Percentiles rank a stretch among this genome's conserved stretches.
These are phyloP conservation scores for Gnomoniopsis sp. DNA, from an alignment of 2,329 filamentous ascomycete species.

Conservation along the genomic window DNA sequence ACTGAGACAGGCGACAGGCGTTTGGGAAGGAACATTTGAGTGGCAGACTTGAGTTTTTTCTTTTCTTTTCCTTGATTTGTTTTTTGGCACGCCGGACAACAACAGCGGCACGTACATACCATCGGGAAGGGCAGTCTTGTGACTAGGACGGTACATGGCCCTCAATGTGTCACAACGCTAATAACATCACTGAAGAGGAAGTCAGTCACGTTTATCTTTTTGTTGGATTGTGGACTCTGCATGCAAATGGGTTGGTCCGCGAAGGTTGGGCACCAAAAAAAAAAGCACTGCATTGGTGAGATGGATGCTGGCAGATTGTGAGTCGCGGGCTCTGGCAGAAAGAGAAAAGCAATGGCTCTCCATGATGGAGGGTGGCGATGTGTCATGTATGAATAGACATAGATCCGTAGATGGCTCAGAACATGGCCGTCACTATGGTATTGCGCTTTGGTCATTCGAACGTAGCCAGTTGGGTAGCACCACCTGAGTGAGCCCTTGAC, in stretches of 20 bases:
- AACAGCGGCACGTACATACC: background rate
- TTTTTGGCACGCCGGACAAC: background rate
- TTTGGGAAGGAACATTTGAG: background rate
- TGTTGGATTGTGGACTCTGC: background rate
- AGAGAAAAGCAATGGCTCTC: too few relatives aligned
- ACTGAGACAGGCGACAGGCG: background rate
- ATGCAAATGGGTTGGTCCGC: background rate
- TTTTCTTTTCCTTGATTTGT: background rate
- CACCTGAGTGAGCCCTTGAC: too few relatives aligned
- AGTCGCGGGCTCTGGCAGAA: too few relatives aligned
- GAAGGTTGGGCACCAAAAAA: background rate
- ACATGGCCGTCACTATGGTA: too few relatives aligned
- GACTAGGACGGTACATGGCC: background rate
- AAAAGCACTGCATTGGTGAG: background rate
- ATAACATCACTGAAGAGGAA: background rate
- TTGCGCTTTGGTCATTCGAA: too few relatives aligned
- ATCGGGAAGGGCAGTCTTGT: background rate
- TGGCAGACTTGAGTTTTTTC: background rate
- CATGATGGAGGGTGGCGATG: too few relatives aligned
- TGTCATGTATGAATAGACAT: too few relatives aligned
- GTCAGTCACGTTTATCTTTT: background rate
- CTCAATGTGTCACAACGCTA: background rate
- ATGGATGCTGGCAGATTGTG: background rate
- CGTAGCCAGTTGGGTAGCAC: too few relatives aligned
- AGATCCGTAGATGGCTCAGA: too few relatives aligned